phyloP scores from a whole-genome alignment of 768 basidiomycete genomes.

The Pisolithus marmoratus region DNA sequence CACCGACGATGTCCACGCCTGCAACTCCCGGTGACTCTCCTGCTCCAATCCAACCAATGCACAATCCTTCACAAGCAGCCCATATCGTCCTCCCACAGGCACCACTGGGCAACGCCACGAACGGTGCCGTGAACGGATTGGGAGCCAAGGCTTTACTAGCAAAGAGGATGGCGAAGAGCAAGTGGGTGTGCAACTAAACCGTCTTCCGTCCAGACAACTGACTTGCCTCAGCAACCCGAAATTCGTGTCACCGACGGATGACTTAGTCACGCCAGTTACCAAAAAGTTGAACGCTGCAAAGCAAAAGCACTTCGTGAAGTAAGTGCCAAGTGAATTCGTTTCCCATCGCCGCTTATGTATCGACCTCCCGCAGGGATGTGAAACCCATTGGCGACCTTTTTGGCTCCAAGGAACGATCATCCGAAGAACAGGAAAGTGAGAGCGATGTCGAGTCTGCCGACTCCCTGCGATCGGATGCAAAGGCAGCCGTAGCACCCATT shows the following conservation, averaged over 20 bases:
- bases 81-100: slow-evolving; percentile 74
- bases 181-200: slow-evolving; percentile 45
- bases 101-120: slow-evolving; percentile 64
- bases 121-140: slow-evolving; percentile 55
- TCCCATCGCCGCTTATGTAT: slow-evolving; percentile 3
- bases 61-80: slow-evolving; percentile 79
- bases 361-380: slow-evolving; percentile 37
- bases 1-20: slow-evolving; percentile 45
- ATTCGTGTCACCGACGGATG: slow-evolving; percentile 91
- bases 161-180: slow-evolving; percentile 87
- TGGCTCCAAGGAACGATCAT: slow-evolving; percentile 39
- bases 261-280: slow-evolving; percentile 88
- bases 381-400: slow-evolving; percentile 53
- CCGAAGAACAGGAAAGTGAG: slow-evolving; percentile 28
- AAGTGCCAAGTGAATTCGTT: slow-evolving; percentile 21
- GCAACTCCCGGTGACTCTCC: slow-evolving; percentile 67
- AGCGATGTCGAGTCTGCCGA: slow-evolving; percentile 28
- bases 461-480: slow-evolving; percentile 24
- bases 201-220: neutral
- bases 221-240: slow-evolving; percentile 64
- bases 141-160: slow-evolving; percentile 89
- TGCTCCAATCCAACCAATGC: slow-evolving; percentile 72
- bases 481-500: slow-evolving; percentile 8
- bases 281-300: slow-evolving; percentile 87
- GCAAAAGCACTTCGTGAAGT: slow-evolving; percentile 95